Base-by-base conservation (phyloP, 2,329 filamentous ascomycete genomes). In the Penicillium brasilianum region DNA sequence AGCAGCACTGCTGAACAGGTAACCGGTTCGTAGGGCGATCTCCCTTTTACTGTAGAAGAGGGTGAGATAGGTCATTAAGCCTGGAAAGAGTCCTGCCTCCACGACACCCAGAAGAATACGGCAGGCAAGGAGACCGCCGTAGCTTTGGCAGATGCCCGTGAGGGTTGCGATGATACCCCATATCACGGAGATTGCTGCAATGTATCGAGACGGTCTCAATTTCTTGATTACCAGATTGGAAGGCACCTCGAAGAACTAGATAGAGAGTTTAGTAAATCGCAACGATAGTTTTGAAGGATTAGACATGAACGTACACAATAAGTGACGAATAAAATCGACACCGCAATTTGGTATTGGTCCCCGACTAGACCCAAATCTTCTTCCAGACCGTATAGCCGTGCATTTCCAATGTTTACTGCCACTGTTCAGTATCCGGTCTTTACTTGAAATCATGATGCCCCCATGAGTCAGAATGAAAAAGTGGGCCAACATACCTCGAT, bases 31-130 rank as follows among this genome's bases (percentile, higher is more conserved):
- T 44, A 92, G 77, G 4, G 89, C 90, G 1, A 92, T 83, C 75
- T 93, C 90, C 30, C 84, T 82, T 70, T 89, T 90, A 50, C 87
- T 90, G 77, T 93, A 93, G 80, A 91, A 92, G 66, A 92, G 84
- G 0, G 90, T 92, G 18, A 93, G 81, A 67, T 91, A 91, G 5
- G 85, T 87, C 65, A 90, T 77, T n/a, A 79, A 66, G 0, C 89
- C 89, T 0, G 90, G 89, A 65, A 91, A 91, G 0, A 91, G 78
- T 0, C 89, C 89, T 0, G 88, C 88, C 75, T 91, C 89, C 41
- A 91, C 82, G 7, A 84, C 80, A 5, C 90, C 90, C 0, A 93
- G 84, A 14, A 92, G 77, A 0, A 93, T 71, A 5, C 90, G 87
- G 64, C 87, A 88, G 6, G 85, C 89, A n/a, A 93, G 77, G 4